Evolutionary conservation across 768 basidiomycete species (phyloP), one percentile per base, ranked within the genome.

Genomic region (Lactarius quietus): DNA sequence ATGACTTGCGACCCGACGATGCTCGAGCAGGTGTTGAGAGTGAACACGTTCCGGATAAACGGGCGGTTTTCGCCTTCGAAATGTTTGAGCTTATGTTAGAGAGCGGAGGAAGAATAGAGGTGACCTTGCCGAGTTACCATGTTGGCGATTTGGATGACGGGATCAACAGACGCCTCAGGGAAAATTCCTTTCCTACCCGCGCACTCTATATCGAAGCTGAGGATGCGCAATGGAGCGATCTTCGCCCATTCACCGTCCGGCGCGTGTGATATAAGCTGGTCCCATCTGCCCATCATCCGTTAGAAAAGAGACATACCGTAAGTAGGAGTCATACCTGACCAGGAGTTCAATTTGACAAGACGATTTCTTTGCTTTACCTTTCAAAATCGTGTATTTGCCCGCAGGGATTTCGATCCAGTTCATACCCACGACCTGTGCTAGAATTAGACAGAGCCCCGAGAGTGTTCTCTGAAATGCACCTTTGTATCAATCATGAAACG

Each of bases 181-280:
- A 99, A 99, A 70, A 98, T 90, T 35, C 97, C 97, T 72, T 98
- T 98, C 29, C 97, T 81, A 26, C 97, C 97, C 0, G 97, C 97
- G 76, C 97, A 99, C 77, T 99, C 97, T 70, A 99, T 98, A 85
- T 99, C 97, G 71, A 99, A 99, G 72, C 93, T 95, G 35, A 99
- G 82, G 72, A 98, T 92, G 20, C 97, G 87, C 0, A 98, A 79
- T 0, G 97, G 97, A 0, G 97, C 96, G 58, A 96, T 87, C 67
- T 86, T 89, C 2, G 92, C 90, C 92, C 96, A 98, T 48, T 86
- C 82, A 2, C 90, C 95, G 74, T 98, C 97, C 1, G 97, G 91
- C 4, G 89, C 77, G 76, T 99, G 90, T 2, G 97, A 97, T 61
- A 92, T 87, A 72, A 99, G 90, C 26, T 82, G 80, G 65, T 95